Percentiles rank a stretch among this genome's conserved stretches.
Conservation (phyloP, 2,329 filamentous ascomycete species). For the Diplodia scrobiculata region DNA sequence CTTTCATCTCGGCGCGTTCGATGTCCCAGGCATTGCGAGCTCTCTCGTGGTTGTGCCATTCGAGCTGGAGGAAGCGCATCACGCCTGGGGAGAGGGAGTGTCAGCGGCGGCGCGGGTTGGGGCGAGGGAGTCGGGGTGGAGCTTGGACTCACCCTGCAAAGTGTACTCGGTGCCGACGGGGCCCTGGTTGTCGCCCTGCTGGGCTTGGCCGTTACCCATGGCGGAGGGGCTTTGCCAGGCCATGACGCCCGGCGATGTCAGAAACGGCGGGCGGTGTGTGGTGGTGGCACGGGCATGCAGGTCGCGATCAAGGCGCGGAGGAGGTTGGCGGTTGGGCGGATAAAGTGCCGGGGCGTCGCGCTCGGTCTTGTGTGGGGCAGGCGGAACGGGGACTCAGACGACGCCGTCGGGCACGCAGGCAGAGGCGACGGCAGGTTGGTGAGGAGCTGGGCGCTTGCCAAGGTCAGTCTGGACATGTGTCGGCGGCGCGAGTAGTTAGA, state of each 20-base stretch:
- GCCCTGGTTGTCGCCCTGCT: slow-evolving; percentile 52
- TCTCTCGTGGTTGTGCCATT: slow-evolving; percentile 98
- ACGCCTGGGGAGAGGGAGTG: slow-evolving; percentile 64
- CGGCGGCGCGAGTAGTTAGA: slow-evolving; percentile 15
- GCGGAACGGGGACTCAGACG: neutral
- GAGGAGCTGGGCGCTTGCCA: slow-evolving; percentile 5
- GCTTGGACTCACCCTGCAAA: slow-evolving; percentile 61
- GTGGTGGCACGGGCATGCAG: slow-evolving; percentile 35
- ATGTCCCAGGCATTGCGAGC: slow-evolving; percentile 99
- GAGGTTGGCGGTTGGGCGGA: slow-evolving; percentile 34
- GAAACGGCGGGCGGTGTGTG: slow-evolving; percentile 30
- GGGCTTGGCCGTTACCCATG: slow-evolving; percentile 60
- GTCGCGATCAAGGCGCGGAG: slow-evolving; percentile 34
- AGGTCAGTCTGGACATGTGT: slow-evolving; percentile 15
- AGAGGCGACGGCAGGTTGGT: neutral
- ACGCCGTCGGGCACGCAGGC: slow-evolving; percentile 7
- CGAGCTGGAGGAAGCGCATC: slow-evolving; percentile 98
- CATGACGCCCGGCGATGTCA: slow-evolving; percentile 51
- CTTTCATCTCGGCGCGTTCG: slow-evolving; percentile 98
- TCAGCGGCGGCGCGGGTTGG: slow-evolving; percentile 25
- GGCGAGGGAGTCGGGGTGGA: neutral
- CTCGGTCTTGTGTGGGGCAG: neutral
- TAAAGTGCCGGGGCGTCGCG: slow-evolving; percentile 11
- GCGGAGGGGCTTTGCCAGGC: slow-evolving; percentile 70
- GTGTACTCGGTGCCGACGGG: slow-evolving; percentile 71